Evolutionary conservation across 2,329 filamentous ascomycete species (phyloP).

Genomic region (Alternaria metachromatica): DNA sequence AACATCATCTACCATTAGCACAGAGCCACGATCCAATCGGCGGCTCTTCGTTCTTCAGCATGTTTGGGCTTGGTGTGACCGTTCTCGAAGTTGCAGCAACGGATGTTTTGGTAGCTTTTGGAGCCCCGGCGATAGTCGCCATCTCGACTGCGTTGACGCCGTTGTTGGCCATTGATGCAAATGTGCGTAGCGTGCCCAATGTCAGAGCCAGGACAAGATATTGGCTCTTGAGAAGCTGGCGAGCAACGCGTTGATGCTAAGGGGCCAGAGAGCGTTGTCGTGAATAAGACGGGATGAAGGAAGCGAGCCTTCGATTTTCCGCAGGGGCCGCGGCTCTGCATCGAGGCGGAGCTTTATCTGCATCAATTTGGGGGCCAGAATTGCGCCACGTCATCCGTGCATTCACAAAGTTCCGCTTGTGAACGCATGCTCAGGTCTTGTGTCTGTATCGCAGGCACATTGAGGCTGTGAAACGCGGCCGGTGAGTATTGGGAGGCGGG

Average conservation of each 20-base stretch:
- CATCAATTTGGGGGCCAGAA: constrained; percentile 23
- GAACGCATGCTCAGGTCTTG: constrained; percentile 7
- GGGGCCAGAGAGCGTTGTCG: neutral
- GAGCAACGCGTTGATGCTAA: neutral
- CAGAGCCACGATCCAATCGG: constrained; percentile 38
- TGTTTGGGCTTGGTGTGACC: constrained; percentile 7
- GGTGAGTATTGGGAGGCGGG: constrained; percentile 1
- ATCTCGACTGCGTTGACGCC: neutral
- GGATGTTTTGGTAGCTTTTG: neutral
- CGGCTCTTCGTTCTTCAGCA: neutral
- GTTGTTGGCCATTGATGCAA: constrained; percentile 7
- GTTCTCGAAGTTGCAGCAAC: constrained; percentile 1
- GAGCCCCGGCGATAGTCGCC: constrained; percentile 1
- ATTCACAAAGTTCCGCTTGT: constrained; percentile 9
- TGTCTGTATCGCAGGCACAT: constrained; percentile 15
- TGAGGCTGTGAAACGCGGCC: constrained; percentile 11
- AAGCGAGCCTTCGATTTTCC: constrained; percentile 21
- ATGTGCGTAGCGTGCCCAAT: neutral
- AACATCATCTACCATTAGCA: constrained; percentile 24
- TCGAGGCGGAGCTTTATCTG: constrained; percentile 24
- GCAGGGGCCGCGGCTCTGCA: constrained; percentile 28
- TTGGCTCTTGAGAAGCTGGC: neutral
- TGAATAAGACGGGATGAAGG: constrained; percentile 4
- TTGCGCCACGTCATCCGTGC: constrained; percentile 29
- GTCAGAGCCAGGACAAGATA: too few species aligned